Base-by-base conservation (phyloP, 2,329 filamentous ascomycete genomes). In the Aspergillus sp. region DNA sequence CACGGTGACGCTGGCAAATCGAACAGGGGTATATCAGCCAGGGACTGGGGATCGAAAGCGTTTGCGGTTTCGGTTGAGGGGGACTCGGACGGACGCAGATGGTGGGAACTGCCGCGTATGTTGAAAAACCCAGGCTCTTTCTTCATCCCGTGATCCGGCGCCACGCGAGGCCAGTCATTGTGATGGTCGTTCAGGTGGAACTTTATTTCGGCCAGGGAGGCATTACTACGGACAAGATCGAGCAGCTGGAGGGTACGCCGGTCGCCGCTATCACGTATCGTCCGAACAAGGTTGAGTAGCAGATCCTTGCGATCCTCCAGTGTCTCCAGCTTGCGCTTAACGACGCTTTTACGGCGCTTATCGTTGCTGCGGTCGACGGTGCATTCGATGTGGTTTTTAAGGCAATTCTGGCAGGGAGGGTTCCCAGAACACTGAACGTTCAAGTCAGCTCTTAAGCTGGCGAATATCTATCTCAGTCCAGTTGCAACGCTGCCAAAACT, bases 1-100 rank as follows among this genome's bases (percentile, higher is more conserved):
- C 63, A 66, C 3, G 62, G 62, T 1, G 33, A 41, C 7, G 62
- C 59, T 2, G 57, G 57, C 3, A 65, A 60, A 5, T 48, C 49
- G 38, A 57, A 57, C 3, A 52, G 45, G 4, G 57, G 53, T 3
- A 48, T 46, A 33, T 57, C 57, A 2, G 52, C 51, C 6, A 56
- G 40, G 7, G 47, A 44, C 41, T 54, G 48, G 3, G 50, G 49
- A 12, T 56, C 50, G n/a, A 53, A 47, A 10, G 53, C 50, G 32
- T 47, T 48, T 8, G 53, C 54, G 30, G 48, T 47, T 8, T 26
- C 26, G 5, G 47, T 43, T 3, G 40, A 47, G 30, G 54, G 39
- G 3, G 26, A 48, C n/a, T 57, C 52, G 5, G 46, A 48, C 28
- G 19, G 19, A 19, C 19, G 19, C 19, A 19, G 19, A 19, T 19